Conservation (phyloP, 2,329 filamentous ascomycete genomes). For the Xylaria sp. region DNA sequence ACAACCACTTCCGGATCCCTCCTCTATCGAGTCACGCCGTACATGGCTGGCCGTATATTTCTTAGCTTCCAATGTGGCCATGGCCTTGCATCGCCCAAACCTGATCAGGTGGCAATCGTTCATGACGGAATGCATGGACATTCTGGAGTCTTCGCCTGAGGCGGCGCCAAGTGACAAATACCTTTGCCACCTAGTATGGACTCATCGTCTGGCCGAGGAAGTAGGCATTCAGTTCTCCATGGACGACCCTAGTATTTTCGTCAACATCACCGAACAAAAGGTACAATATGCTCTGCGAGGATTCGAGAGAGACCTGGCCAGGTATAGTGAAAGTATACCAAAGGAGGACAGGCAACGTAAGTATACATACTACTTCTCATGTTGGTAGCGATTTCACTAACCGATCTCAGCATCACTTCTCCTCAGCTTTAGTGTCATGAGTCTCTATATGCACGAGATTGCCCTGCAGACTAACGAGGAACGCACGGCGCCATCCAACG, state of each 20-base stretch:
- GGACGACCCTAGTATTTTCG: conserved; percentile 68
- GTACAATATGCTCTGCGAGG: conserved; percentile 72
- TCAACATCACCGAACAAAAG: conserved; percentile 70
- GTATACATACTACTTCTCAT: conserved; percentile 46
- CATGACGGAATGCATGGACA: conserved; percentile 68
- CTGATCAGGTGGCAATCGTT: conserved; percentile 70
- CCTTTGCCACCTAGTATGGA: conserved; percentile 69
- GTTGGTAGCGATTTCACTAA: conserved; percentile 37
- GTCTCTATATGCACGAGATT: conserved; percentile 80
- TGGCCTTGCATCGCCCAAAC: conserved; percentile 70
- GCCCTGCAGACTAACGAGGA: conserved; percentile 70
- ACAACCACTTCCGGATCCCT: conserved; percentile 61
- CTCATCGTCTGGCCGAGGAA: conserved; percentile 74
- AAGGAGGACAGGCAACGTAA: conserved; percentile 66
- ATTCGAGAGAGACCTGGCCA: conserved; percentile 72
- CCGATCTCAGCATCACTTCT: conserved; percentile 64
- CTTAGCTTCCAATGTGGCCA: conserved; percentile 67
- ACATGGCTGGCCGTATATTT: conserved; percentile 71
- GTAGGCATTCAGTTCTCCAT: conserved; percentile 73
- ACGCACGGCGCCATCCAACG: conserved; percentile 56
- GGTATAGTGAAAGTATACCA: conserved; percentile 67
- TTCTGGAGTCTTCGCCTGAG: conserved; percentile 65
- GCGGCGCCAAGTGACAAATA: conserved; percentile 67
- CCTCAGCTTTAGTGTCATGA: conserved; percentile 73
- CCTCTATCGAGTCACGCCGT: conserved; percentile 65